These are phyloP conservation scores for Syzygium syzygioides DNA, from an alignment of 441 rosid species.

Conservation along the genomic window DNA sequence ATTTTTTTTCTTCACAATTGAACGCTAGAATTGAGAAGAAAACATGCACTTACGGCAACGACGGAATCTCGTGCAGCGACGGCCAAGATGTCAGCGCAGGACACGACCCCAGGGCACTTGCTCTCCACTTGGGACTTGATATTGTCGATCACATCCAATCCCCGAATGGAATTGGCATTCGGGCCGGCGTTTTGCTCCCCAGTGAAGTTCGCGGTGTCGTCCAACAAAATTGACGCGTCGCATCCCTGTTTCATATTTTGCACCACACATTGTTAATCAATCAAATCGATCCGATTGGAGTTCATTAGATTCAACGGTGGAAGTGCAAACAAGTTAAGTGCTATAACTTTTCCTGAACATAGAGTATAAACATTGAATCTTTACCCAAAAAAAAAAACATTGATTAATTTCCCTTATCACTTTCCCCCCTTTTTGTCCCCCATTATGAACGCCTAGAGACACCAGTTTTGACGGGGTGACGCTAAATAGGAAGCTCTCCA, in stretches of 20 bases:
- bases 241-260: not conserved
- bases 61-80: slow-evolving; percentile 8
- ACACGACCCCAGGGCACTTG: not conserved
- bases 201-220: not conserved
- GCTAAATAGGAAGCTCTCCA: not conserved
- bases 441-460: not conserved
- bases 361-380: not conserved
- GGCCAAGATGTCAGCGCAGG: slow-evolving; percentile 9
- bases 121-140: slow-evolving; percentile 10
- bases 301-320: not conserved
- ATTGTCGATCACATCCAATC: slow-evolving; percentile 3
- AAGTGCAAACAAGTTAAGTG: not conserved
- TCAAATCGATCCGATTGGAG: not conserved
- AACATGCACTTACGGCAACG: not conserved
- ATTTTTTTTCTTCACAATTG: not conserved
- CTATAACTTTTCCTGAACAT: not conserved
- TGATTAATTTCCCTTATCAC: not conserved
- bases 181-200: slow-evolving; percentile 9
- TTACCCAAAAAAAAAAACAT: too few species aligned
- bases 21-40: not conserved
- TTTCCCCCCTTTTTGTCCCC: not conserved
- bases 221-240: slow-evolving; percentile 5
- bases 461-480: not conserved
- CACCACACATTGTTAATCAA: not conserved
- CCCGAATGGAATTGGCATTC: not conserved